Evolutionary conservation across 352 stramenopile species (phyloP), one percentile per base, ranked within the genome.

Genomic region (Pythium rhizo-oryzae): DNA sequence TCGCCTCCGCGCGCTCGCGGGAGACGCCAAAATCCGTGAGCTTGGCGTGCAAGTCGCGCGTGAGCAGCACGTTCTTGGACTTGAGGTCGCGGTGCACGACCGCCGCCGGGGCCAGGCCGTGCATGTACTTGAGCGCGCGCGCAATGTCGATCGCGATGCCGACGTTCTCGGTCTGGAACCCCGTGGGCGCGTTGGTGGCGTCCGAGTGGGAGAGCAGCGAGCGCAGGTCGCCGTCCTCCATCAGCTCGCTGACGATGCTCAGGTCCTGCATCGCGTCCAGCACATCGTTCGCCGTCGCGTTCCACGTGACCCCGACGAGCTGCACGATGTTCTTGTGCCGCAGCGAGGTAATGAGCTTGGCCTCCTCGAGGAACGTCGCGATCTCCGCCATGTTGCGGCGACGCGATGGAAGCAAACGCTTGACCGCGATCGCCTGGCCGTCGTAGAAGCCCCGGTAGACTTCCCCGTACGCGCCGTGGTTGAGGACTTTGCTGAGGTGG

Each of bases 11-110:
- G n/a, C n/a, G n/a, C n/a, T n/a, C n/a, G n/a, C n/a, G n/a, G n/a
- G n/a, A n/a, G n/a, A n/a, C n/a, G n/a, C n/a, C n/a, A n/a, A n/a
- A n/a, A n/a, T n/a, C n/a, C n/a, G n/a, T n/a, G 7, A 41, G 35
- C 35, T 41, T 13, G 35, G 35, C 35, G 35, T 12, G 35, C 35
- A 41, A 41, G 35, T 41, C 35, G 35, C 35, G 35, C 35, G 23
- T 60, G 54, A 97, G 73, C 46, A 96, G 77, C 47, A 96, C 81
- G 23, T 89, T 89, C 0, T 80, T 71, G 1, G 81, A 87, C 44
- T 89, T 91, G 18, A 91, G 64, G 56, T 91, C 80, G 16, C 82
- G 80, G 41, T 91, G 82, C 7, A 91, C 70, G 0, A 91, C 33
- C 13, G 79, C 69, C 1, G 81, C 19, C 35, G 8, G 28, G 0